Evolutionary conservation across 148 eudicot species (phyloP), one percentile per base, ranked within the genome.

Genomic region (Arctostaphylos glauca): DNA sequence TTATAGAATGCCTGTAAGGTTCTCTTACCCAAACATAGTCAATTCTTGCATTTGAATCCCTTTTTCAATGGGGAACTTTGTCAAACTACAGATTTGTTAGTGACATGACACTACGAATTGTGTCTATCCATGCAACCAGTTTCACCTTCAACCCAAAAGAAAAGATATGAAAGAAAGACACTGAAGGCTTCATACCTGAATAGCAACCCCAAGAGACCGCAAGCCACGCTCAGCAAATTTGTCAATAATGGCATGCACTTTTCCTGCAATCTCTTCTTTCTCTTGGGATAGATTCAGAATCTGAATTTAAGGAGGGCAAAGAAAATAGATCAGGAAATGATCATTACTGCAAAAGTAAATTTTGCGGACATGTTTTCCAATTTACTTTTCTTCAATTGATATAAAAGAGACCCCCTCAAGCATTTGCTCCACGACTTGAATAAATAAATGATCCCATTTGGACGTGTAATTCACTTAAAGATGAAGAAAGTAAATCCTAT

Each of bases 171-270:
- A 55, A 38, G 54, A 77, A 77, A 25, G 67, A 16, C 80, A 55
- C 12, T 38, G 38, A 58, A 38, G 68, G 31, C 16, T 48, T 41
- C 8, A 62, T 58, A 89, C 91, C 88, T 89, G 91, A 68, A 68
- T 81, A 76, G 86, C 91, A 62, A 89, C 86, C 12, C 83, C 92
- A 83, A 90, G 88, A 6, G 92, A 84, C 15, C 92, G 85, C 19
- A 90, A 80, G 4, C 92, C 92, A 43, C 90, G 88, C 50, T 90
- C 90, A 18, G 92, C 92, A 84, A 84, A 90, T 62, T 88, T 88
- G 72, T 90, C 92, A 53, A 90, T 90, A 52, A 88, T 82, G 6
- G 84, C 48, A 83, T 86, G 92, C 49, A 85, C 92, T 81, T 82
- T 86, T 6, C 81, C 86, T 79, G 82, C 88, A 68, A 86, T 86